These are phyloP conservation scores for Aspergillus sergii DNA, from an alignment of 2,329 filamentous ascomycete genomes.

Conservation along the genomic window DNA sequence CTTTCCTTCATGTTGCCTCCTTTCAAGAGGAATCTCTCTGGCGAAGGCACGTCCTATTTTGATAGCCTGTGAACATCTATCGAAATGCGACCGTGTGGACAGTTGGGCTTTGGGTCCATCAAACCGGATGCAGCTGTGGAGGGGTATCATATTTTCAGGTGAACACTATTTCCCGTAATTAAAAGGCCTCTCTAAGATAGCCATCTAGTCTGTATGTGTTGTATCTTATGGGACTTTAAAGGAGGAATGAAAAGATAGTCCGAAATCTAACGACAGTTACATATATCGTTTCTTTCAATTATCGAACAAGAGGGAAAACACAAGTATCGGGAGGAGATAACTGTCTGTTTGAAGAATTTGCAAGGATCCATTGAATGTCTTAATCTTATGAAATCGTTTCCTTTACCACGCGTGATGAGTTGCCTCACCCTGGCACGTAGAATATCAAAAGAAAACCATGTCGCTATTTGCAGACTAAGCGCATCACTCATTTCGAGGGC, in stretches of 20 bases:
- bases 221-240: not conserved
- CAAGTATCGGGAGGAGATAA: not conserved
- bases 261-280: not conserved
- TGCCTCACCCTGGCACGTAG: not conserved
- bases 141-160: not conserved
- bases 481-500: not conserved
- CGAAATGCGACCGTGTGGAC: not conserved
- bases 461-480: not conserved
- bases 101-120: not conserved
- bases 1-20: not conserved
- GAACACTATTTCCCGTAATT: not conserved
- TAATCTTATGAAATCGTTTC: not conserved
- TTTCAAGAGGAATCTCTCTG: not conserved
- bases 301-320: not conserved
- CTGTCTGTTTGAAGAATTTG: too few species aligned
- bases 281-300: not conserved
- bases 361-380: not conserved
- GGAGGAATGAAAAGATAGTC: not conserved
- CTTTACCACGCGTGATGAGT: not conserved
- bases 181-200: accelerated
- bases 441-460: not conserved
- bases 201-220: not conserved
- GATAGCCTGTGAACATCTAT: too few species aligned
- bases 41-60: not conserved
- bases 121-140: not conserved